Evolutionary conservation across 164 flowering plant species (phyloP).

Genomic region (Buxus sempervirens): DNA sequence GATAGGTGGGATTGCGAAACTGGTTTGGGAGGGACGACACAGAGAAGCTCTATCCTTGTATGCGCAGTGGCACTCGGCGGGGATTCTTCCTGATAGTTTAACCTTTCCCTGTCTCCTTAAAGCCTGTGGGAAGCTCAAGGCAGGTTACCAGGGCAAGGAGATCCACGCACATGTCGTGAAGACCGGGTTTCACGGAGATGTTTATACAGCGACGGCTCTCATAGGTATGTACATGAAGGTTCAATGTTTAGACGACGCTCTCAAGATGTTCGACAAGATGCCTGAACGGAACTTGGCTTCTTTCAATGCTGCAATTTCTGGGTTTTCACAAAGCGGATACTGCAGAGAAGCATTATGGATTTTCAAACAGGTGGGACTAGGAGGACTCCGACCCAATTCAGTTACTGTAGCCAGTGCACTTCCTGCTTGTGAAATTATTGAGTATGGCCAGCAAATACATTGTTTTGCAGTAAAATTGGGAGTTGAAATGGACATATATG

Average conservation of each 20-base stretch:
- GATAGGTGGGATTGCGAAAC: constrained; percentile 29
- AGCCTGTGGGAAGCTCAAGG: constrained; percentile 49
- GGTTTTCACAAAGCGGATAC: constrained; percentile 49
- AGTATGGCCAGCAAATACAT: constrained; percentile 45
- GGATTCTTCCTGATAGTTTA: constrained; percentile 34
- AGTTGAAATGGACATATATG: constrained; percentile 53
- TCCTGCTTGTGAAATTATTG: constrained; percentile 36
- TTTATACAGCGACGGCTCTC: constrained; percentile 47
- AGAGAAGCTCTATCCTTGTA: constrained; percentile 45
- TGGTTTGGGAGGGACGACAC: constrained; percentile 46
- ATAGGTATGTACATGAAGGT: constrained; percentile 42
- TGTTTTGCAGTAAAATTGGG: constrained; percentile 60
- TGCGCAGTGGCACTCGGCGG: constrained; percentile 33
- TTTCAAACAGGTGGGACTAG: constrained; percentile 23
- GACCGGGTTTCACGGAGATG: constrained; percentile 36
- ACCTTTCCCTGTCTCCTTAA: constrained; percentile 68
- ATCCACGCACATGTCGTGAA: constrained; percentile 59
- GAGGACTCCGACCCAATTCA: constrained; percentile 48
- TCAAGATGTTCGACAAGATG: constrained; percentile 60
- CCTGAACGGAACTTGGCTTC: constrained; percentile 41
- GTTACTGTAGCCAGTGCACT: constrained; percentile 51
- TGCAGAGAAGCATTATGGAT: constrained; percentile 33
- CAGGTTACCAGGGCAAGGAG: constrained; percentile 31
- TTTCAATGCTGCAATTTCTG: constrained; percentile 48
- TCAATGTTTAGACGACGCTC: constrained; percentile 25